Evolutionary conservation across 1,284 basidiomycete genomes (phyloP).

Genomic region (Mycena sp.): DNA sequence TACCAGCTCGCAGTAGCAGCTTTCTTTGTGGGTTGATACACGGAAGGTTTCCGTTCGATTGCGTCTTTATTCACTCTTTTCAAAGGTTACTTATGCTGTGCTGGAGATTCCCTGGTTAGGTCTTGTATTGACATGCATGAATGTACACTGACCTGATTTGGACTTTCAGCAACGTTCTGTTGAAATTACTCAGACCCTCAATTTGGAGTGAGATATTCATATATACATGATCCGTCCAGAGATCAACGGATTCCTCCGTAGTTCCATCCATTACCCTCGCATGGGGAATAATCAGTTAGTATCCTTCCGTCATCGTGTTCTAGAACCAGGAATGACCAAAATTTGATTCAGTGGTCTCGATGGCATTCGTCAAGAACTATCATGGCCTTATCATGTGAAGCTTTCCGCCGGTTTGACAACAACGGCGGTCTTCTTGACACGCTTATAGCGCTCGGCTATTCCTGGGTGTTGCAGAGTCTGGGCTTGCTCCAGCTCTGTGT

Average conservation of each 20-base stretch:
- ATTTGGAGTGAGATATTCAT: constrained; percentile 46
- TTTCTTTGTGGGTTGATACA: constrained; percentile 46
- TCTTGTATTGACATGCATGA: background rate
- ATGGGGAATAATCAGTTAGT: constrained; percentile 50
- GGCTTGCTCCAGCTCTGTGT: constrained; percentile 37
- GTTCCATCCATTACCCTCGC: constrained; percentile 51
- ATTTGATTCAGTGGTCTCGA: constrained; percentile 34
- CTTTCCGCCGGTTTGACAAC: background rate
- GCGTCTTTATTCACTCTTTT: no score
- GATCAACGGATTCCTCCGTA: constrained; percentile 26
- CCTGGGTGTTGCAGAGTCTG: constrained; percentile 38
- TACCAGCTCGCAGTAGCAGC: constrained; percentile 52
- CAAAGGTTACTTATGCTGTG: constrained; percentile 48
- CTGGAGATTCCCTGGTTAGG: constrained; percentile 52
- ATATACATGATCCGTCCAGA: background rate
- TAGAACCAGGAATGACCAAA: background rate
- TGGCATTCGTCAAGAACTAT: constrained; percentile 39
- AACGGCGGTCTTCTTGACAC: background rate
- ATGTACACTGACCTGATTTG: background rate
- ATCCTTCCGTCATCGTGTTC: background rate
- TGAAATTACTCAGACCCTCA: constrained; percentile 50
- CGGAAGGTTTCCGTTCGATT: background rate
- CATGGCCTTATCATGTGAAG: constrained; percentile 37
- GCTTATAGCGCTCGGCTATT: constrained; percentile 35
- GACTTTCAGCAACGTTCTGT: constrained; percentile 44